These are phyloP conservation scores for Candida jianshihensis DNA, from an alignment of 805 yeast species.

Conservation along the genomic window DNA sequence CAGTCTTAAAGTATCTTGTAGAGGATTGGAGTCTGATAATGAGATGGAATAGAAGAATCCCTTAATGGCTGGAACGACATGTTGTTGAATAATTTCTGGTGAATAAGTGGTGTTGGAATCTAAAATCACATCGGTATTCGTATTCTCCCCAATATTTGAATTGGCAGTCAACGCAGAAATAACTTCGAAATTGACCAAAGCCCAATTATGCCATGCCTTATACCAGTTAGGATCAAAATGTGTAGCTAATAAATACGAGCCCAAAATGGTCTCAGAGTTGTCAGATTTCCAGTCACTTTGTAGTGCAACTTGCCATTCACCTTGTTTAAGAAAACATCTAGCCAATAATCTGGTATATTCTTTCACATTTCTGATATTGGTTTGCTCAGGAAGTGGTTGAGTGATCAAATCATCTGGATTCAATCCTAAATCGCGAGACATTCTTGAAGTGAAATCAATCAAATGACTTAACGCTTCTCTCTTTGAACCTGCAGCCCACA, in stretches of 20 bases:
- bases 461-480: conserved; percentile 80
- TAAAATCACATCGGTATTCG: conserved; percentile 18
- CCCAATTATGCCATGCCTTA: conserved; percentile 99
- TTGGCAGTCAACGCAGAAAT: conserved; percentile 51
- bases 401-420: conserved; percentile 83
- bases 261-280: conserved; percentile 75
- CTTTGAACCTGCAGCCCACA: conserved; percentile 94
- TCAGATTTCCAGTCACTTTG: conserved; percentile 75
- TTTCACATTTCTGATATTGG: conserved; percentile 58
- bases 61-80: conserved; percentile 91
- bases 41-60: conserved; percentile 96
- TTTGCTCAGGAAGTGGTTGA: conserved; percentile 69
- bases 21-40: conserved; percentile 74
- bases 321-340: conserved; percentile 92
- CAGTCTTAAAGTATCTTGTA: conserved; percentile 87
- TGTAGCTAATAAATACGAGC: conserved; percentile 89
- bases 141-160: conserved; percentile 26
- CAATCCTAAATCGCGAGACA: conserved; percentile 83
- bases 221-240: conserved; percentile 93
- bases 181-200: conserved; percentile 94
- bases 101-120: conserved; percentile 24
- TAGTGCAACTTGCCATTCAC: conserved; percentile 93
- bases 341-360: conserved; percentile 83
- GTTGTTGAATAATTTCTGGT: conserved; percentile 63
- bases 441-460: conserved; percentile 83